Evolutionary conservation across 2,329 filamentous ascomycete genomes (phyloP).

Genomic region (Chalaropsis ovoidea): DNA sequence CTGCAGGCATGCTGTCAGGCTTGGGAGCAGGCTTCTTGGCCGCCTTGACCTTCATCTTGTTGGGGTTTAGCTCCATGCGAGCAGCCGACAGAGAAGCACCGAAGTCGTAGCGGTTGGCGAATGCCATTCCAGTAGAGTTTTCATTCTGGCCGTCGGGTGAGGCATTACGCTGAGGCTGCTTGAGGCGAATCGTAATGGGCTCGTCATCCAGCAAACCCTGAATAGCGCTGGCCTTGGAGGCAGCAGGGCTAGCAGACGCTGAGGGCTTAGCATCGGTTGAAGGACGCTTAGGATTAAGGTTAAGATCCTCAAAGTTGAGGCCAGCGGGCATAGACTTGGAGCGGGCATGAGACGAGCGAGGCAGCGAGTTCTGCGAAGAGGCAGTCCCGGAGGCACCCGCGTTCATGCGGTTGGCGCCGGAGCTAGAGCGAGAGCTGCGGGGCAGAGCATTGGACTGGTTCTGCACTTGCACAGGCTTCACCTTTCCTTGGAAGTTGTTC

Average conservation of each 20-base stretch:
- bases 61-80: slow-evolving; percentile 44
- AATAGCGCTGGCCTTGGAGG: slow-evolving; percentile 37
- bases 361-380: slow-evolving; percentile 12
- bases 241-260: background rate
- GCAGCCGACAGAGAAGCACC: slow-evolving; percentile 80
- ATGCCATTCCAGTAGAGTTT: slow-evolving; percentile 39
- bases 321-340: slow-evolving; percentile 48
- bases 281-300: background rate
- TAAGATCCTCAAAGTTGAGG: slow-evolving; percentile 47
- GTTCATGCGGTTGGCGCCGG: slow-evolving; percentile 31
- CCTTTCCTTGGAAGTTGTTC: slow-evolving; percentile 39
- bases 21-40: slow-evolving; percentile 88
- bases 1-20: slow-evolving; percentile 11
- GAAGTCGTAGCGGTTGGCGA: slow-evolving; percentile 93
- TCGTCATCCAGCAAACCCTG: slow-evolving; percentile 44
- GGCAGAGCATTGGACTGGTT: slow-evolving; percentile 38
- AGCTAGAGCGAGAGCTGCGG: slow-evolving; percentile 49
- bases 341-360: slow-evolving; percentile 31
- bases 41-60: slow-evolving; percentile 18
- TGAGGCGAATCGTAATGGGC: slow-evolving; percentile 54
- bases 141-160: slow-evolving; percentile 24
- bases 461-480: slow-evolving; percentile 23
- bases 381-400: slow-evolving; percentile 27
- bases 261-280: background rate
- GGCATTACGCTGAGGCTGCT: slow-evolving; percentile 49